Percentiles rank a stretch among this genome's conserved stretches.
Conservation (phyloP, 1,139 yeast genomes). For the Starmera stellimalicola region DNA sequence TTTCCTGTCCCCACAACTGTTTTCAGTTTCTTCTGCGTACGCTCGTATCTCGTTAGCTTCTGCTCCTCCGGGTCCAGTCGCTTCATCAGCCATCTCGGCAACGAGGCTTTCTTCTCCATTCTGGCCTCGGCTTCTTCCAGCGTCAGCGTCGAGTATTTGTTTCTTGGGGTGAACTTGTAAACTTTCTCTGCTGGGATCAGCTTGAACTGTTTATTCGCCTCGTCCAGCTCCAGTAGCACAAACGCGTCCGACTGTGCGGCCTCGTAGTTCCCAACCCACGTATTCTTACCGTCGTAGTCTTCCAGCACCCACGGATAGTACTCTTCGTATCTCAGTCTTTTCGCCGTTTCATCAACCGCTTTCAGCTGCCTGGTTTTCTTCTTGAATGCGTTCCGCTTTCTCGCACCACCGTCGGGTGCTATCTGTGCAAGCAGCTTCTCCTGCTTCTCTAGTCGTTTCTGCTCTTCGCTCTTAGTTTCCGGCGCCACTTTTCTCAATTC, state of each 20-base stretch:
- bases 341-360: constrained; percentile 70
- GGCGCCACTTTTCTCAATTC: constrained; percentile 28
- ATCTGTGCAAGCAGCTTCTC: constrained; percentile 40
- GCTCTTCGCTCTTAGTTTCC: constrained; percentile 21
- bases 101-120: constrained; percentile 73
- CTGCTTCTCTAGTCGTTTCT: constrained; percentile 14
- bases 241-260: constrained; percentile 87
- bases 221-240: constrained; percentile 74
- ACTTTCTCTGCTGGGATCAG: constrained; percentile 94
- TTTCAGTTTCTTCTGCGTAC: constrained; percentile 38
- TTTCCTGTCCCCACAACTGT: constrained; percentile 50
- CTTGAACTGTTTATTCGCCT: constrained; percentile 45
- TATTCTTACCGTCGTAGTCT: constrained; percentile 88
- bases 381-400: constrained; percentile 55
- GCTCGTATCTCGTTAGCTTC: constrained; percentile 32
- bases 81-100: constrained; percentile 95
- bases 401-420: constrained; percentile 92
- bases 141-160: constrained; percentile 86
- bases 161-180: constrained; percentile 87
- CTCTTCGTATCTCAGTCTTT: constrained; percentile 85
- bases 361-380: constrained; percentile 81
- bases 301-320: constrained; percentile 97
- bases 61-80: constrained; percentile 63
- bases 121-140: constrained; percentile 94
- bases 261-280: constrained; percentile 93